Conservation (phyloP, 352 stramenopile species). For the Lagenidium giganteum region DNA sequence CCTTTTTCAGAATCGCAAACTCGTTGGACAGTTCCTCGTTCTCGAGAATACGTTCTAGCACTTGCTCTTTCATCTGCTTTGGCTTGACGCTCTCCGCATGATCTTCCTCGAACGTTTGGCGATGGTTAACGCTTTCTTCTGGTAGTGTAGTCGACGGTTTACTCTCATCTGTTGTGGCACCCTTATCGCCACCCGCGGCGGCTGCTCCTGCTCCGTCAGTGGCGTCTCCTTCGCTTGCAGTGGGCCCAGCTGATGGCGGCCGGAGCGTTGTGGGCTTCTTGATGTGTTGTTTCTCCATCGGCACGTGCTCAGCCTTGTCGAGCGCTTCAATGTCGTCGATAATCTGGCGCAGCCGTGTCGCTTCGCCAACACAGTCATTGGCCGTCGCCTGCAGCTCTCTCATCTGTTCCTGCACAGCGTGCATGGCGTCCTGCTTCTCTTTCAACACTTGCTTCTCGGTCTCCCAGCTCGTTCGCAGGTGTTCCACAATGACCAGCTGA, state of each 20-base stretch:
- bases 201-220: constrained; percentile 14
- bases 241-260: constrained; percentile 17
- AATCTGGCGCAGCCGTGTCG: constrained; percentile 37
- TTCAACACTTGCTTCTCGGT: constrained; percentile 21
- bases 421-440: constrained; percentile 11
- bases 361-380: constrained; percentile 8
- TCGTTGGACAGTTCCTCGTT: constrained; percentile 36
- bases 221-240: neutral
- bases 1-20: constrained; percentile 62
- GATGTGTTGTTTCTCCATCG: constrained; percentile 52
- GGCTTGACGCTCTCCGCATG: constrained; percentile 7
- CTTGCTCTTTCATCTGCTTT: constrained; percentile 38
- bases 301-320: constrained; percentile 46
- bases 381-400: neutral
- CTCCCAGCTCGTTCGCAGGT: constrained; percentile 22
- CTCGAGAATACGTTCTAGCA: constrained; percentile 37
- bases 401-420: constrained; percentile 17
- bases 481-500: constrained; percentile 52
- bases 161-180: too few relatives aligned
- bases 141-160: too few relatives aligned
- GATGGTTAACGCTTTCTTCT: constrained; percentile 21
- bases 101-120: constrained; percentile 40
- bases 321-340: constrained; percentile 62
- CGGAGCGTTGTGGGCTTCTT: constrained; percentile 35
- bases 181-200: neutral